Conservation (phyloP, 78 protist species). For the Paulinella micropora region DNA sequence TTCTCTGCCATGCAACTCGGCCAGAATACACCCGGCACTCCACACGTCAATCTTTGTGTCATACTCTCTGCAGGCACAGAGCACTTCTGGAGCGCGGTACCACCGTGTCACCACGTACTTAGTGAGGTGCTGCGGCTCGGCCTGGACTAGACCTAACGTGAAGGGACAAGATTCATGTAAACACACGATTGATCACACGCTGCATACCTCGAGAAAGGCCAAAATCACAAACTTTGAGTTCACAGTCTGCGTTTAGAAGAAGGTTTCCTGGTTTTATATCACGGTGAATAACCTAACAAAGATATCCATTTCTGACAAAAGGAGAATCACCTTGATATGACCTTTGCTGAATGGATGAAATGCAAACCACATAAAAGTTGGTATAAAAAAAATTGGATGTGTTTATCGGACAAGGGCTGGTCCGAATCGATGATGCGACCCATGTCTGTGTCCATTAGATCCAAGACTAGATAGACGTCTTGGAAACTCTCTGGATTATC, state of each 20-base stretch:
- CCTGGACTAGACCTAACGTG: background rate
- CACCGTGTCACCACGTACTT: conserved; percentile 33
- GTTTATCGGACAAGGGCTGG: conserved; percentile 11
- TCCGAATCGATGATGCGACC: conserved; percentile 7
- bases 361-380: conserved; percentile 23
- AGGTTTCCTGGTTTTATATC: conserved; percentile 32
- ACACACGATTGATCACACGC: background rate
- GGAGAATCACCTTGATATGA: too few species aligned
- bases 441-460: conserved; percentile 25
- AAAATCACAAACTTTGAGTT: conserved; percentile 19
- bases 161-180: too few species aligned
- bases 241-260: conserved; percentile 21
- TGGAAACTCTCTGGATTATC: conserved; percentile 4
- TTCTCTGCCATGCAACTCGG: conserved; percentile 44
- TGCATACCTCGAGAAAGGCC: conserved; percentile 26
- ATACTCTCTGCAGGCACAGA: background rate
- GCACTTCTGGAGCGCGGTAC: conserved; percentile 35
- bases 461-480: background rate
- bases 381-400: conserved; percentile 19
- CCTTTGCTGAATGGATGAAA: conserved; percentile 13
- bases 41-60: conserved; percentile 53
- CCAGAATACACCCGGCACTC: conserved; percentile 65
- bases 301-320: too few species aligned
- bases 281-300: too few species aligned
- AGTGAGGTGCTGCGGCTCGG: background rate